Evolutionary conservation across 1,284 basidiomycete species (phyloP), one percentile per base, ranked within the genome.

Genomic region (Austropuccinia psidii): DNA sequence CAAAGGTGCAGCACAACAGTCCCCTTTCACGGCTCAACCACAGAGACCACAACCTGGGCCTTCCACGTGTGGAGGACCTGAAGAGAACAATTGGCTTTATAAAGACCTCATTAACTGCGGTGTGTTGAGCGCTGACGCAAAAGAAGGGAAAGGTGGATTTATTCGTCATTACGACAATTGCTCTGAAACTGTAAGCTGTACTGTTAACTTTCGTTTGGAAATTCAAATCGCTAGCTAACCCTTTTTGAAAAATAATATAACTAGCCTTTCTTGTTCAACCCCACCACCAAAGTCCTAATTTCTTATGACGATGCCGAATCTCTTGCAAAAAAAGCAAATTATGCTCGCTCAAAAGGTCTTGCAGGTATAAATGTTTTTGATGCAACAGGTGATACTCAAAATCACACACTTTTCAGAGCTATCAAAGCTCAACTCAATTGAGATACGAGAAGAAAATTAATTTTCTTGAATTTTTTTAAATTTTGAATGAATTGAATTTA

Each of bases 301-400:
- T 64, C 70, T 39, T 73, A 73, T 41, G 70, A 73, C 33, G 70
- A 73, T 37, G 37, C 61, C 7, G 39, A 47, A 19, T 73, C 70
- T 6, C 24, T 73, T 7, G 60, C 60, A 29, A 49, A 61, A n/a
- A 73, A 73, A 61, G 52, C 70, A 1, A 29, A 27, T n/a, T 55
- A 55, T 54, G 70, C 60, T 19, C 52, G 45, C 39, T 37, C 37
- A 5, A 50, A 55, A 21, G 70, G 70, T 31, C 11, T 73, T n/a
- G 61, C 24, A 13, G 70, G 70, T n/a, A 37, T 73, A 27, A 73
- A 73, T 37, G 61, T 73, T 39, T 73, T 73, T 54, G 70, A 73
- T 31, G 58, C 70, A 11, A 73, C 70, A 2, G 70, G 70, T 17
- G 70, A 73, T 55, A 73, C 70, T 27, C 58, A 64, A 41, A 61